Conservation (phyloP, 106 monocot species). For the Cymbidium sinense region DNA sequence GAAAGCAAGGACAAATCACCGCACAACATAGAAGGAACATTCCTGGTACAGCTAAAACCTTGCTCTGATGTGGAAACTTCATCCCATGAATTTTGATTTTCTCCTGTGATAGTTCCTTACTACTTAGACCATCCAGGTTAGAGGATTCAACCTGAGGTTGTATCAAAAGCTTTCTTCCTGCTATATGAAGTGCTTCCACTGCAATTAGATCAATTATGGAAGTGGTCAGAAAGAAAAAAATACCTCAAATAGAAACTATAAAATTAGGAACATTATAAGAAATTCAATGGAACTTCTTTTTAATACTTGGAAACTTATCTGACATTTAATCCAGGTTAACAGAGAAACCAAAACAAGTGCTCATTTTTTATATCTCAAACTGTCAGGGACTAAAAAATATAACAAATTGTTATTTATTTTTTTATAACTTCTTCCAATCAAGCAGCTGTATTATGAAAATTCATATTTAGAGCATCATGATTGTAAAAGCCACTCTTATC, state of each 20-base stretch:
- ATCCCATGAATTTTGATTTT: constrained; percentile 4
- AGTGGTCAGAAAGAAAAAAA: neutral
- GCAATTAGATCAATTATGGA: neutral
- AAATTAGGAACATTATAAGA: neutral
- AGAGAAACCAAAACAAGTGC: neutral
- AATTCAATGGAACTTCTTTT: neutral
- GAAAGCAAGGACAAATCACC: constrained; percentile 44
- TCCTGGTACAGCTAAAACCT: constrained; percentile 31
- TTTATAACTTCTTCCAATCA: neutral
- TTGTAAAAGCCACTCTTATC: too few species aligned
- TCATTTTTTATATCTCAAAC: neutral
- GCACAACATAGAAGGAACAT: constrained; percentile 30
- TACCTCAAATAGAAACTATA: neutral
- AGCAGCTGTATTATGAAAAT: neutral
- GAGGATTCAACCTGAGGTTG: constrained; percentile 13
- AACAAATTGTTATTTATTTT: neutral
- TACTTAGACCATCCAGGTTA: constrained; percentile 6
- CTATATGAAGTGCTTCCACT: constrained; percentile 7
- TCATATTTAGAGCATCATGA: neutral
- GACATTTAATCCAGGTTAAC: neutral
- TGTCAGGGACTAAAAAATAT: neutral
- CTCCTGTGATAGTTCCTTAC: constrained; percentile 3
- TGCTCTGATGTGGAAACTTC: constrained; percentile 7
- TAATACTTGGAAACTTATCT: neutral
- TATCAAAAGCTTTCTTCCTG: constrained; percentile 27